phyloP scores from a whole-genome alignment of 305 asterid species.

The Euphrasia arctica region DNA sequence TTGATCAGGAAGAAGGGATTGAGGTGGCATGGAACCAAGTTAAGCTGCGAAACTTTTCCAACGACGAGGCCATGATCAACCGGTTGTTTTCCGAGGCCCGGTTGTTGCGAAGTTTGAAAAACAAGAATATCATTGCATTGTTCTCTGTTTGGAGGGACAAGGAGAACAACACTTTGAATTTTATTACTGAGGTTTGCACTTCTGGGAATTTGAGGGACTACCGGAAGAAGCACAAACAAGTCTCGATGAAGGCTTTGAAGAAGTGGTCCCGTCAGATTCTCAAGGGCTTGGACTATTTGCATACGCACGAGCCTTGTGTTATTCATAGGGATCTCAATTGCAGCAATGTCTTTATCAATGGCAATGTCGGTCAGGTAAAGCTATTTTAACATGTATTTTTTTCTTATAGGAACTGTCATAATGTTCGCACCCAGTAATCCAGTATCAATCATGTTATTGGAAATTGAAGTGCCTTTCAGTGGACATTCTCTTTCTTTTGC shows the following conservation, averaged over 20 bases:
- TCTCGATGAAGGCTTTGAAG: conserved; percentile 64
- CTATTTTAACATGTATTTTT: too few relatives aligned
- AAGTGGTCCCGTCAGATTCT: conserved; percentile 76
- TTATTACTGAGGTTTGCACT: conserved; percentile 70
- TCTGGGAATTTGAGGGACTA: conserved; percentile 74
- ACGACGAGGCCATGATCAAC: conserved; percentile 45
- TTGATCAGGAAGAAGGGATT: conserved; percentile 80
- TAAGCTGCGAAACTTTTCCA: conserved; percentile 47
- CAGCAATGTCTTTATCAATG: conserved; percentile 76
- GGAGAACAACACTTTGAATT: conserved; percentile 49
- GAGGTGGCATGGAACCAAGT: conserved; percentile 92
- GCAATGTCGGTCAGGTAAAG: conserved; percentile 70
- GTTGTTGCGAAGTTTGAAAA: conserved; percentile 41
- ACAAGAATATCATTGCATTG: conserved; percentile 46
- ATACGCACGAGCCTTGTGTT: conserved; percentile 61
- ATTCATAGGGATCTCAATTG: conserved; percentile 25
- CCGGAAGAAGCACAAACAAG: conserved; percentile 64
- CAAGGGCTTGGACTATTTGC: conserved; percentile 65
- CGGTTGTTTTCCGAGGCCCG: conserved; percentile 59
- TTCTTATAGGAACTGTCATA: too few relatives aligned
- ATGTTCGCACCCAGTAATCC: too few relatives aligned
- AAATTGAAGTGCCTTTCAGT: too few relatives aligned
- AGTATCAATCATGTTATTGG: too few relatives aligned
- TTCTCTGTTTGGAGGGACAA: conserved; percentile 64
- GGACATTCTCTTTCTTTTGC: too few relatives aligned